Conservation (phyloP, 176 grass and related monocot species). For the Areca catechu region DNA sequence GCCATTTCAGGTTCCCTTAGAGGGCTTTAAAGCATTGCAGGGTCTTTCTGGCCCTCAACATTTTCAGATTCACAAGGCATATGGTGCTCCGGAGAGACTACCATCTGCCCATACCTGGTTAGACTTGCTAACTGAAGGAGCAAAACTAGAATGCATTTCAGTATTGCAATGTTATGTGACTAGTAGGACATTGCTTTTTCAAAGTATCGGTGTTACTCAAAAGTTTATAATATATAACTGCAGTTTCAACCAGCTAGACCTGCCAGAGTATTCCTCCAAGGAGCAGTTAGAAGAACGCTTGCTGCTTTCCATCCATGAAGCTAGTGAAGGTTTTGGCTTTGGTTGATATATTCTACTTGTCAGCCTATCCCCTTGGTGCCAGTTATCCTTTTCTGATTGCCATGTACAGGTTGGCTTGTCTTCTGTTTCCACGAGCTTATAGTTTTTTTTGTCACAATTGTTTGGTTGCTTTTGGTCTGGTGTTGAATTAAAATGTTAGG, state of each 20-base stretch:
- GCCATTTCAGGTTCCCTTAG: constrained; percentile 54
- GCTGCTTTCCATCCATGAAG: constrained; percentile 79
- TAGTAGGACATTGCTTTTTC: constrained; percentile 68
- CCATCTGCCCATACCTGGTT: constrained; percentile 87
- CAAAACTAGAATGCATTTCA: background rate
- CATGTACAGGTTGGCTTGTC: too few relatives aligned
- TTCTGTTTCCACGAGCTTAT: too few relatives aligned
- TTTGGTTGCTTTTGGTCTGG: too few relatives aligned
- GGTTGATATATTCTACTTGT: constrained; percentile 26
- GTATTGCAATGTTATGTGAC: constrained; percentile 58
- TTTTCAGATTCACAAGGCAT: constrained; percentile 86
- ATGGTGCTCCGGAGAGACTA: constrained; percentile 74
- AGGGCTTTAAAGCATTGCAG: constrained; percentile 80
- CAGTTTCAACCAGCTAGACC: constrained; percentile 85
- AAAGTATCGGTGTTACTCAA: constrained; percentile 67
- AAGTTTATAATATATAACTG: constrained; percentile 69
- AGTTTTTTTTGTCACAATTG: too few relatives aligned
- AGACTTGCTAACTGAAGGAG: constrained; percentile 12
- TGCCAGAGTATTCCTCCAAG: constrained; percentile 66
- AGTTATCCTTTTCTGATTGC: too few relatives aligned
- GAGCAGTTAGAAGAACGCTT: constrained; percentile 70
- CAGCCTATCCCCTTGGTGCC: constrained; percentile 1
- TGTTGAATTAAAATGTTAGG: too few relatives aligned
- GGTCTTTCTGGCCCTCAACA: constrained; percentile 75
- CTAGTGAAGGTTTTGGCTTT: constrained; percentile 88